Evolutionary conservation across 1,284 basidiomycete genomes (phyloP).

Genomic region (Malassezia sympodialis): DNA sequence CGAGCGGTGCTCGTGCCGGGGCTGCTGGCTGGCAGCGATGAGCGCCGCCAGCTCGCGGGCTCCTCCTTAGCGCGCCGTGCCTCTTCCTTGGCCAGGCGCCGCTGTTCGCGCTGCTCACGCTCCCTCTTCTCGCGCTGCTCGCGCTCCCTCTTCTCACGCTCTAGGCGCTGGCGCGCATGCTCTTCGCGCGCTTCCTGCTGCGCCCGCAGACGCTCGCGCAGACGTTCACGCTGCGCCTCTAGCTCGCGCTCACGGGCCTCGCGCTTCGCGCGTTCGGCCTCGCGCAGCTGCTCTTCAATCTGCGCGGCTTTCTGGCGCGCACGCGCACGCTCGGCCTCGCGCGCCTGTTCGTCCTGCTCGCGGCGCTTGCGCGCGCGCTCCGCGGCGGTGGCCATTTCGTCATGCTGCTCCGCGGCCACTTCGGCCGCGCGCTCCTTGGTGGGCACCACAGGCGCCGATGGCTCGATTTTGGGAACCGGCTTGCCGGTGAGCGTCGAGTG

Average conservation of each 20-base stretch:
- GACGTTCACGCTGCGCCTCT: constrained; percentile 1
- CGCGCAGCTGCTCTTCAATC: constrained; percentile 33
- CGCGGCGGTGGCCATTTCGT: constrained; percentile 36
- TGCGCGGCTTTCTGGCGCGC: constrained; percentile 38
- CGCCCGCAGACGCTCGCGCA: not conserved
- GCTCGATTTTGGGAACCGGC: constrained; percentile 15
- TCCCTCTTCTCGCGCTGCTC: not conserved
- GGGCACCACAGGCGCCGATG: constrained; percentile 5
- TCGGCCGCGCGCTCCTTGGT: constrained; percentile 16
- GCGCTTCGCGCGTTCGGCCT: constrained; percentile 18
- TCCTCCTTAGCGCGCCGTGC: not conserved
- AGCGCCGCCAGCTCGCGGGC: constrained; percentile 9
- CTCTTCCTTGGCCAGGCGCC: not conserved
- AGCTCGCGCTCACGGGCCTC: constrained; percentile 21
- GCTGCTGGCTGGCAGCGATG: constrained; percentile 1
- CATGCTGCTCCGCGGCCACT: constrained; percentile 16
- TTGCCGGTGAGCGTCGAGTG: constrained; percentile 22
- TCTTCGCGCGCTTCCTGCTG: constrained; percentile 1
- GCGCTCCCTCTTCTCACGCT: not conserved
- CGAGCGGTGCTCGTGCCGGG: not conserved
- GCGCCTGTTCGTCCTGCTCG: constrained; percentile 35
- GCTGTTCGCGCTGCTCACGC: not conserved
- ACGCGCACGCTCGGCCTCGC: constrained; percentile 34
- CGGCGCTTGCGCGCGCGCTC: constrained; percentile 42
- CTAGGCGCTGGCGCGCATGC: constrained; percentile 1